Percentiles rank a stretch among this genome's conserved stretches.
These are phyloP conservation scores for Quercus aquifolioides DNA, from an alignment of 306 rosid genomes.

Conservation along the genomic window DNA sequence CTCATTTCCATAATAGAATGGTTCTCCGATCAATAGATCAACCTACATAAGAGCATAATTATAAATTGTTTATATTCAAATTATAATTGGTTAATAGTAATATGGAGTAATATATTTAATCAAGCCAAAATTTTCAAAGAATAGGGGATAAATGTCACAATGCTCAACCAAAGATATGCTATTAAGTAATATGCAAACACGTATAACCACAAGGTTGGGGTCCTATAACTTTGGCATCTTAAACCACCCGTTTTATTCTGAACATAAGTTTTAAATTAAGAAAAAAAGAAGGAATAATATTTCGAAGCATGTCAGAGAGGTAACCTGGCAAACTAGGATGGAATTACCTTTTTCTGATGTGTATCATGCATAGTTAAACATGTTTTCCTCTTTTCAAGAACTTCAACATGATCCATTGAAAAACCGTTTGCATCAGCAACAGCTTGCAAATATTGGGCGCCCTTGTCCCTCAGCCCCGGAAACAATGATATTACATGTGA, in stretches of 20 bases:
- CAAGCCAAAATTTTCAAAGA: neutral
- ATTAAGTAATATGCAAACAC: neutral
- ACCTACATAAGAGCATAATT: slow-evolving; percentile 43
- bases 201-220: neutral
- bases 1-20: slow-evolving; percentile 77
- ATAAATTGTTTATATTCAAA: slow-evolving; percentile 4
- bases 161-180: neutral
- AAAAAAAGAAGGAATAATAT: neutral
- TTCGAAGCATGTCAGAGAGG: neutral
- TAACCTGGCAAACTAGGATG: neutral
- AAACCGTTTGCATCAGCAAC: slow-evolving; percentile 59
- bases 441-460: slow-evolving; percentile 64
- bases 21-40: slow-evolving; percentile 82
- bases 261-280: neutral
- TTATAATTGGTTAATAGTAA: neutral
- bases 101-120: neutral
- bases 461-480: slow-evolving; percentile 69
- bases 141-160: neutral
- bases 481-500: slow-evolving; percentile 56
- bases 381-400: slow-evolving; percentile 51
- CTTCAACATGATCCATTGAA: slow-evolving; percentile 55
- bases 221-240: neutral
- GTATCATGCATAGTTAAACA: slow-evolving; percentile 48
- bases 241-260: neutral
- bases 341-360: slow-evolving; percentile 56